Percentiles rank a stretch among this genome's conserved stretches.
Evolutionary conservation across 2,329 filamentous ascomycete species (phyloP).

Genomic region (Trichophyton rubrum): DNA sequence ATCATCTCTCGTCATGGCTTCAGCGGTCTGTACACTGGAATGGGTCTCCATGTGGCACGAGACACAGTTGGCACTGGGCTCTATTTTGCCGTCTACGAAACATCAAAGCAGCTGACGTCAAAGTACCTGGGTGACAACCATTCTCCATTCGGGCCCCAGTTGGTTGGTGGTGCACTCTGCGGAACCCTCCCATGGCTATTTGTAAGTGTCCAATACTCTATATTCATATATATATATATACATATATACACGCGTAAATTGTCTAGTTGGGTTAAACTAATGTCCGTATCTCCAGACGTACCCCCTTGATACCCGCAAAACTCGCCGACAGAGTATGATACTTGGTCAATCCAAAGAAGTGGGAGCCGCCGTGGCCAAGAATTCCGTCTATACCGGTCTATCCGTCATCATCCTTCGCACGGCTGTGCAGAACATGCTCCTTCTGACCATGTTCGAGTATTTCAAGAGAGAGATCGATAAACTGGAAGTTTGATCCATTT

Average conservation of each 20-base stretch:
- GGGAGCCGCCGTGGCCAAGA: constrained; percentile 31
- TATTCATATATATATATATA: background rate
- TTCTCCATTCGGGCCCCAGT: constrained; percentile 32
- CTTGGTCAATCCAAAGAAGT: constrained; percentile 32
- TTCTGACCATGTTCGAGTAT: constrained; percentile 36
- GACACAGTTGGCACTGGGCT: constrained; percentile 36
- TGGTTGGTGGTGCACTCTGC: constrained; percentile 35
- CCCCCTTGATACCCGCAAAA: constrained; percentile 37
- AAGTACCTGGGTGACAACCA: constrained; percentile 33
- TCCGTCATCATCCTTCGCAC: constrained; percentile 37
- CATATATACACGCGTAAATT: too few relatives aligned
- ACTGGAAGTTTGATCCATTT: constrained; percentile 17
- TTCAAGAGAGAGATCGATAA: constrained; percentile 34
- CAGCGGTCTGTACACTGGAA: constrained; percentile 35
- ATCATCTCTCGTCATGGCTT: constrained; percentile 34
- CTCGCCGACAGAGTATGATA: constrained; percentile 37
- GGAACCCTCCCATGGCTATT: constrained; percentile 38
- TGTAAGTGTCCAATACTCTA: constrained; percentile 22
- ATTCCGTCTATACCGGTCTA: constrained; percentile 37
- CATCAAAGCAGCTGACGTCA: constrained; percentile 35
- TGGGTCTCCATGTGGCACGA: constrained; percentile 33
- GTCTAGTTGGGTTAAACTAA: background rate
- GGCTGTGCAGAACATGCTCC: constrained; percentile 38
- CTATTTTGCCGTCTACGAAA: constrained; percentile 38
- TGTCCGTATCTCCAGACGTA: constrained; percentile 28